Percentiles rank a stretch among this genome's conserved stretches.
These are phyloP conservation scores for Echites panduratus DNA, from an alignment of 257 asterid species.

Conservation along the genomic window DNA sequence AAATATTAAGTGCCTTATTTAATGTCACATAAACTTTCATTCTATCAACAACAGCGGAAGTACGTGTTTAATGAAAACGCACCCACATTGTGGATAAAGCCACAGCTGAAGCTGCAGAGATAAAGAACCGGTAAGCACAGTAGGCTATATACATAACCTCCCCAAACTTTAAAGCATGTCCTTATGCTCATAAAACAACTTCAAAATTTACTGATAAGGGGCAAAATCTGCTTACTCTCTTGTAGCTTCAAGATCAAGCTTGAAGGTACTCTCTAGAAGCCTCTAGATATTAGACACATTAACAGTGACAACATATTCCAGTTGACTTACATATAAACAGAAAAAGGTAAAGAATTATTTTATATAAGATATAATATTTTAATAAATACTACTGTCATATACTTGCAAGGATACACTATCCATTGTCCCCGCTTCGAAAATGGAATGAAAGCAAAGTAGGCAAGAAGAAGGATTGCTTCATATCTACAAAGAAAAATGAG, in stretches of 20 bases:
- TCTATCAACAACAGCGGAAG: not conserved
- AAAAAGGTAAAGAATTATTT: not conserved
- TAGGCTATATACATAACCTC: not conserved
- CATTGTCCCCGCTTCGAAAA: conserved; percentile 82
- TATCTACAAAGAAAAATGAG: conserved; percentile 44
- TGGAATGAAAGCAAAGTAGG: conserved; percentile 73
- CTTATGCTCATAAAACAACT: not conserved
- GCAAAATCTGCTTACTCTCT: conserved; percentile 66
- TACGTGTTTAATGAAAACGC: not conserved
- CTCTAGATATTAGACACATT: conserved; percentile 44
- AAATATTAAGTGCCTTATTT: not conserved
- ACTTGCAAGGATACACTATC: conserved; percentile 83
- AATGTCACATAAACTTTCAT: not conserved
- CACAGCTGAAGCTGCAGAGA: not conserved
- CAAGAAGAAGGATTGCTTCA: conserved; percentile 90
- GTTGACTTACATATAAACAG: not conserved
- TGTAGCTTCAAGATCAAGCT: conserved; percentile 73
- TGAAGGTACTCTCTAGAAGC: conserved; percentile 83
- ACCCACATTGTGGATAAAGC: not conserved
- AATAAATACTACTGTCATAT: conserved; percentile 19
- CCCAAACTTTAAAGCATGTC: not conserved
- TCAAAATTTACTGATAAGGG: not conserved
- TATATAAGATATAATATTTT: not conserved
- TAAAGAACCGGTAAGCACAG: not conserved
- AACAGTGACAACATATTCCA: not conserved